Base-by-base conservation (phyloP, 306 rosid species). In the Quercus variabilis region DNA sequence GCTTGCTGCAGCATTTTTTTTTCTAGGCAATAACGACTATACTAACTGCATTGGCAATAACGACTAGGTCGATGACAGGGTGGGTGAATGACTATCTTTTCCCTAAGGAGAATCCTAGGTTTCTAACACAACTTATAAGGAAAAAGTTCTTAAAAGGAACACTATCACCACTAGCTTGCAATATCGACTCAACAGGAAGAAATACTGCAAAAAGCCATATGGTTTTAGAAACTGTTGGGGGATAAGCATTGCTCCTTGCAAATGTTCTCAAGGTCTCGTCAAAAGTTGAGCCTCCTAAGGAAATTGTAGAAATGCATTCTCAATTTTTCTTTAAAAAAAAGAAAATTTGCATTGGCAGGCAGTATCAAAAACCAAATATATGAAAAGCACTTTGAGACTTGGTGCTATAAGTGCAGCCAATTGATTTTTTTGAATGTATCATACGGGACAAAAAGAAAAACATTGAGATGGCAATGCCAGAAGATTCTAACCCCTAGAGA, bases 381-480 rank as follows among this genome's bases (percentile, higher is more conserved):
- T 68, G 57, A 82, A 89, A 74, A 85, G 86, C 75, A 78, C 83
- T 23, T 51, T 77, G 76, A 87, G 74, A 78, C 81, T 38, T 38
- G 46, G 46, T 38, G 46, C 73, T 28, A 35, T 74, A n/a, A 60
- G 62, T 87, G 79, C 88, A 46, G 81, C 76, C 72, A 67, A 76
- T 74, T 90, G 87, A 86, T 71, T 87, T 25, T 25, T 91, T 90
- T 86, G 68, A 91, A 71, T 91, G 93, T 69, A 86, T 85, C 83
- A 81, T 93, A 83, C 91, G 99, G 98, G 97, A 86, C 83, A 98
- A 96, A 83, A 94, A 93, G 84, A 93, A 74, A 82, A 20, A 43
- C 21, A 78, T 76, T 59, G 87, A 83, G 83, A 81, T 83, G 86
- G 31, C 25, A 12, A 5, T 49, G 54, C 13, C 18, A 60, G 25